Evolutionary conservation across 768 basidiomycete species (phyloP).

Genomic region (Suillus plorans): DNA sequence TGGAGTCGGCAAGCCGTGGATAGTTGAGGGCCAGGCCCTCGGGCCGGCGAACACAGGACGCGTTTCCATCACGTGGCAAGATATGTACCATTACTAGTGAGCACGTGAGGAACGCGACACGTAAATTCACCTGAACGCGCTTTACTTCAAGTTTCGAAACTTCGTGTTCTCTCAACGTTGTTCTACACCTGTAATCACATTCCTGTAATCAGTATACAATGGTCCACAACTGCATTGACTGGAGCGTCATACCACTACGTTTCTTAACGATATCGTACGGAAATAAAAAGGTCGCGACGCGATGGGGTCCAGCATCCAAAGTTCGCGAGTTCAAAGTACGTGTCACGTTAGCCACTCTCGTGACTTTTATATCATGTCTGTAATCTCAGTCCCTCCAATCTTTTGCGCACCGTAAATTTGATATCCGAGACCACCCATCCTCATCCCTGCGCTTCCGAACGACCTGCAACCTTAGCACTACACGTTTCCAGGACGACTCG

Average conservation of each 20-base stretch:
- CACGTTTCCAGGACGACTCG: background rate
- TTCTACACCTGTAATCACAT: background rate
- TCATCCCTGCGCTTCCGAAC: slow-evolving; percentile 1
- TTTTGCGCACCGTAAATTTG: background rate
- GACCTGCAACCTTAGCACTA: background rate
- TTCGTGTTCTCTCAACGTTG: background rate
- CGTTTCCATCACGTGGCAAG: too few relatives aligned
- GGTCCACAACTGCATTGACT: slow-evolving; percentile 28
- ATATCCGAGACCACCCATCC: background rate
- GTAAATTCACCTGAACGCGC: background rate
- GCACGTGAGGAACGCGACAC: slow-evolving; percentile 1
- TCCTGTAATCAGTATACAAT: slow-evolving; percentile 10
- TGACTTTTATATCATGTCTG: background rate
- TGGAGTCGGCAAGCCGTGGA: too few relatives aligned
- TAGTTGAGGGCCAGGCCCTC: too few relatives aligned
- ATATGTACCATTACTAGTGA: background rate
- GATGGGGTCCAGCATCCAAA: background rate
- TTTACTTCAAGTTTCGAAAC: background rate
- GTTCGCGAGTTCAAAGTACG: background rate
- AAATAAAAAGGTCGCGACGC: background rate
- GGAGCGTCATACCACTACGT: slow-evolving; percentile 18
- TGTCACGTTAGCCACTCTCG: background rate
- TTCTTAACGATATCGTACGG: slow-evolving; percentile 8
- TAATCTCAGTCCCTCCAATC: background rate
- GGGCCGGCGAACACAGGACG: too few relatives aligned